Percentiles rank a stretch among this genome's conserved stretches.
phyloP scores from a whole-genome alignment of 2,329 filamentous ascomycete species.

The Colletotrichum musicola region DNA sequence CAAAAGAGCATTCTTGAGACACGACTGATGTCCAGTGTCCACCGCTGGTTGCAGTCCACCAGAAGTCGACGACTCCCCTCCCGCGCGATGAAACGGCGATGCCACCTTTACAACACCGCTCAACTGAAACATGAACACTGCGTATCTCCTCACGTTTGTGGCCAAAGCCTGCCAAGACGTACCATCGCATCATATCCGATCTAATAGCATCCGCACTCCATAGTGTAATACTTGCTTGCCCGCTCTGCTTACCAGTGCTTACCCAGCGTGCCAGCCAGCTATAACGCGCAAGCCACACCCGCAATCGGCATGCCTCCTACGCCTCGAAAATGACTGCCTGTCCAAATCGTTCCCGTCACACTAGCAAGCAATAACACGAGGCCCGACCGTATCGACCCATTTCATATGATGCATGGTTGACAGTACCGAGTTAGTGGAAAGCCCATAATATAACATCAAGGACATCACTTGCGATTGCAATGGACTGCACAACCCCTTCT shows the following conservation, averaged over 20 bases:
- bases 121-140: conserved; percentile 33
- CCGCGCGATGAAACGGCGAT: conserved; percentile 24
- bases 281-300: conserved; percentile 21
- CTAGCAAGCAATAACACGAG: neutral
- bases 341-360: no score
- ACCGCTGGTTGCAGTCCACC: no score
- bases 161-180: conserved; percentile 31
- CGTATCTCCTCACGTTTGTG: conserved; percentile 23
- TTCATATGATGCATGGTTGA: no score
- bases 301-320: conserved; percentile 12
- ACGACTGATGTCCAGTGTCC: no score
- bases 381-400: no score
- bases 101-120: conserved; percentile 1
- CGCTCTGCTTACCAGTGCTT: neutral
- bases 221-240: neutral
- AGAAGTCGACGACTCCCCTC: neutral
- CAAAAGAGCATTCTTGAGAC: neutral
- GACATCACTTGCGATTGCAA: no score
- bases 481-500: no score
- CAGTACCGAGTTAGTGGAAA: no score
- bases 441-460: no score
- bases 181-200: conserved; percentile 22
- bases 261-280: neutral
- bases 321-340: neutral
- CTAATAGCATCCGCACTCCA: conserved; percentile 9